Percentiles rank a stretch among this genome's conserved stretches.
These are phyloP conservation scores for Metschnikowia sp. DNA, from an alignment of 805 yeast genomes.

Conservation along the genomic window DNA sequence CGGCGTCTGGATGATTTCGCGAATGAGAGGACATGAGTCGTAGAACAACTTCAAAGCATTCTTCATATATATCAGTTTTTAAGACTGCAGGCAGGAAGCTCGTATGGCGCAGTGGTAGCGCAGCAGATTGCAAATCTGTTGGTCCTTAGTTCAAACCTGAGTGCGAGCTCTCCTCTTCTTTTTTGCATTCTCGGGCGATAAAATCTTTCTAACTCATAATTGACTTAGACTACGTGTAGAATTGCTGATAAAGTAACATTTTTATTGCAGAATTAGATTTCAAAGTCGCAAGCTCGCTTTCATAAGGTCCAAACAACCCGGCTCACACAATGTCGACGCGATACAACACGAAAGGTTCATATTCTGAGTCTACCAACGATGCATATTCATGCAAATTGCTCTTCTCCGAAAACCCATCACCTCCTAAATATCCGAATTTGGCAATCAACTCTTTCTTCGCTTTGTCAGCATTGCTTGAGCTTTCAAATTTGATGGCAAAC, in stretches of 20 bases:
- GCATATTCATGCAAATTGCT: slow-evolving; percentile 85
- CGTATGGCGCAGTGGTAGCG: slow-evolving; percentile 97
- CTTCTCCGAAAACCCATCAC: slow-evolving; percentile 74
- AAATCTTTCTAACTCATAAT: not conserved
- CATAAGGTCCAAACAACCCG: not conserved
- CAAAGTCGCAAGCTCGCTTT: not conserved
- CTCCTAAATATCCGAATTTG: slow-evolving; percentile 87
- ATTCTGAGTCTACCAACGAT: slow-evolving; percentile 87
- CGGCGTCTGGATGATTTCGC: no score
- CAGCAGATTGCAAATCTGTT: slow-evolving; percentile 98
- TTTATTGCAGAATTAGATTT: slow-evolving; percentile 4
- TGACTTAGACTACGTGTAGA: not conserved
- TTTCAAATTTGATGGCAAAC: slow-evolving; percentile 44
- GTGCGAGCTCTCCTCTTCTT: slow-evolving; percentile 64
- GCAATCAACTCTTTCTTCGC: slow-evolving; percentile 68
- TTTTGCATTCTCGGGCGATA: no score
- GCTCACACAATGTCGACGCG: slow-evolving; percentile 36
- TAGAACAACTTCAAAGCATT: no score
- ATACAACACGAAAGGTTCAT: slow-evolving; percentile 93
- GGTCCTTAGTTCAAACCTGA: slow-evolving; percentile 97
- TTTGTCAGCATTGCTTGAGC: slow-evolving; percentile 40
- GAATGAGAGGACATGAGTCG: no score
- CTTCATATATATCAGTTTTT: no score
- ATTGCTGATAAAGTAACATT: not conserved
- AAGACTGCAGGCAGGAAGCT: slow-evolving; percentile 28